These are phyloP conservation scores for Juncus inflexus DNA, from an alignment of 176 grass and related monocot species.

Conservation along the genomic window DNA sequence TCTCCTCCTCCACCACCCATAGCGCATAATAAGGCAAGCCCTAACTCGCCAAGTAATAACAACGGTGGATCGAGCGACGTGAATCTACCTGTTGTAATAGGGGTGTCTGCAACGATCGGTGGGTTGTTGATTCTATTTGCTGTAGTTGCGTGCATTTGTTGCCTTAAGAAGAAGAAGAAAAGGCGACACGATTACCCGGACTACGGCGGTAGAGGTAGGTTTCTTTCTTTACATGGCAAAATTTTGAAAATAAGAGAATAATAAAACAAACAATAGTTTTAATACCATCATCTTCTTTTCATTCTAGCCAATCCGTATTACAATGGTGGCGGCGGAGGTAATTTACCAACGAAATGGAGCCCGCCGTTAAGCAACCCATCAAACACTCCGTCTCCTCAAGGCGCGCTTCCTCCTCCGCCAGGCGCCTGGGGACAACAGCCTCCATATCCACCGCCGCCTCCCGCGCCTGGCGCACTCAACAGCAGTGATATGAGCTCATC, in stretches of 20 bases:
- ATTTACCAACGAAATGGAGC: conserved; percentile 23
- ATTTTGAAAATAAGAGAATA: no score
- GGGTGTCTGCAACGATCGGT: not conserved
- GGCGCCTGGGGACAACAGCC: conserved; percentile 9
- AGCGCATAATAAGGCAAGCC: conserved; percentile 2
- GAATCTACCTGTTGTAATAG: conserved; percentile 5
- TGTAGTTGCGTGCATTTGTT: conserved; percentile 13
- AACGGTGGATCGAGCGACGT: not conserved
- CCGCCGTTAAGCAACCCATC: not conserved
- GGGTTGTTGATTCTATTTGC: conserved; percentile 10
- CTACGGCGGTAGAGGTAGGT: not conserved
- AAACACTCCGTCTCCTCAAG: not conserved
- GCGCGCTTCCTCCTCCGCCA: conserved; percentile 18
- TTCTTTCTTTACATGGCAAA: no score
- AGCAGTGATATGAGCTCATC: conserved; percentile 62
- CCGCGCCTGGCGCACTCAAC: conserved; percentile 1
- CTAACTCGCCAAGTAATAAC: not conserved
- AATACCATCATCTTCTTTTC: no score
- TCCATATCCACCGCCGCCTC: conserved; percentile 25
- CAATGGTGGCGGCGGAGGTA: conserved; percentile 3
- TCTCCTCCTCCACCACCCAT: conserved; percentile 20
- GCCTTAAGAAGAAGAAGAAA: conserved; percentile 18
- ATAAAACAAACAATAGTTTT: no score
- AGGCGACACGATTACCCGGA: conserved; percentile 11
- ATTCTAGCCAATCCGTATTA: not conserved